Base-by-base conservation (phyloP, 352 stramenopile species). In the Phytopythium sindhum region DNA sequence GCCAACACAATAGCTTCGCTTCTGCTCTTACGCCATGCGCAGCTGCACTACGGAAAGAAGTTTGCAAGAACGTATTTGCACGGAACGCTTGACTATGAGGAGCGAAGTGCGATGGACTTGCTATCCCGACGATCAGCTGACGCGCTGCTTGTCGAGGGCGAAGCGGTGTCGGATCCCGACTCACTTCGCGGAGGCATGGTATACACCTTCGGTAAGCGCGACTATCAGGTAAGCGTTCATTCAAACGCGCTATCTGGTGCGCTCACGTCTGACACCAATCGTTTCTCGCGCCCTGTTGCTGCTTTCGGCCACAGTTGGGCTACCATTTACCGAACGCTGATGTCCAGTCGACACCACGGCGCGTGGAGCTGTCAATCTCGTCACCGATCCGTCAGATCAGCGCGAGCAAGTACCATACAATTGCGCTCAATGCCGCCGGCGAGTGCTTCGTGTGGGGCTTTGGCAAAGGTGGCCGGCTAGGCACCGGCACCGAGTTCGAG, bases 371-470 rank as follows among this genome's bases (percentile, higher is more conserved):
- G 15, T 77, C 79, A 9, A 65, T 74, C 19, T 71, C 44, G 12
- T 81, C 75, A 12, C 67, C 72, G 17, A 82, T 95, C 54, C 58
- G 88, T 23, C 72, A 91, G 56, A 71, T 95, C 61, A 90, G 81
- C 64, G 86, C 86, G 21, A 88, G 75, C 60, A 91, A 89, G 55
- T 95, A 90, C 63, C 84, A 95, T 71, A 92, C 86, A 0, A 75
- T 95, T 42, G 86, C 78, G 0, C 65, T 95, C 7, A 93, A 80
- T 59, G 73, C 70, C 41, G 55, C 61, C 10, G 86, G 86, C 23
- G 68, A 91, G 51, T 88, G 85, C 48, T 95, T 89, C 59, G 82
- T 86, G 17, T 95, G 86, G 86, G 86, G 86, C 39, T 95, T 95
- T 64, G 84, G 86, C 47, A 93, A 93, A 64, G 86, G 86, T 21